Evolutionary conservation across 345 rosid species (phyloP).

Genomic region (Nasturtium officinale): DNA sequence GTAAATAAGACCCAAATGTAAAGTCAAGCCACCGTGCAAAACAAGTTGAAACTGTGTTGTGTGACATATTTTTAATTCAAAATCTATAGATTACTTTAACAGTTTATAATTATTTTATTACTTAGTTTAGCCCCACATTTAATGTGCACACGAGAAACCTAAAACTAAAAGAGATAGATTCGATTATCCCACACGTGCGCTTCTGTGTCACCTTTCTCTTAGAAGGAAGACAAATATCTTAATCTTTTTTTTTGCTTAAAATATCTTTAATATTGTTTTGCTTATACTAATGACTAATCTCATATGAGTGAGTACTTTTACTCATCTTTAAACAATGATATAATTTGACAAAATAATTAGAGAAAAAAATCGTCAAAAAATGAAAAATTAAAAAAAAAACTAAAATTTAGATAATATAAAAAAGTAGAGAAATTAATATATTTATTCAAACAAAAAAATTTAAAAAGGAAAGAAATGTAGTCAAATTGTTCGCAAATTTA

Average conservation of each 20-base stretch:
- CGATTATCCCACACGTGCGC: constrained; percentile 47
- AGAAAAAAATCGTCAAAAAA: neutral
- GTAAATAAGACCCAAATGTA: constrained; percentile 26
- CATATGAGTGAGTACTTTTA: neutral
- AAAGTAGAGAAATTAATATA: neutral
- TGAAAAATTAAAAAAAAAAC: neutral
- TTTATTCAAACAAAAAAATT: neutral
- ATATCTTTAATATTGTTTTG: neutral
- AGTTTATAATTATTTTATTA: neutral
- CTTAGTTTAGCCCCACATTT: constrained; percentile 38
- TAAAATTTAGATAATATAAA: neutral
- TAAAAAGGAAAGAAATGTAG: neutral
- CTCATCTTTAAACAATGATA: neutral
- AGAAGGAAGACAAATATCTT: neutral
- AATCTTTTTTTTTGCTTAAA: neutral
- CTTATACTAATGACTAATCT: neutral
- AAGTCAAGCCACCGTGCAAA: constrained; percentile 51
- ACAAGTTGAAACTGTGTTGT: constrained; percentile 41
- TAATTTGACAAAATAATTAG: neutral
- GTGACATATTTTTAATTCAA: neutral
- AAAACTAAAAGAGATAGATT: constrained; percentile 40
- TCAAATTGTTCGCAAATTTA: constrained; percentile 29
- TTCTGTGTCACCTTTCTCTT: constrained; percentile 32
- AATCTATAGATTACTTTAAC: neutral
- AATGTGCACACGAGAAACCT: constrained; percentile 39